phyloP scores from a whole-genome alignment of 2,329 filamentous ascomycete species.

The Aureobasidium melanogenum region DNA sequence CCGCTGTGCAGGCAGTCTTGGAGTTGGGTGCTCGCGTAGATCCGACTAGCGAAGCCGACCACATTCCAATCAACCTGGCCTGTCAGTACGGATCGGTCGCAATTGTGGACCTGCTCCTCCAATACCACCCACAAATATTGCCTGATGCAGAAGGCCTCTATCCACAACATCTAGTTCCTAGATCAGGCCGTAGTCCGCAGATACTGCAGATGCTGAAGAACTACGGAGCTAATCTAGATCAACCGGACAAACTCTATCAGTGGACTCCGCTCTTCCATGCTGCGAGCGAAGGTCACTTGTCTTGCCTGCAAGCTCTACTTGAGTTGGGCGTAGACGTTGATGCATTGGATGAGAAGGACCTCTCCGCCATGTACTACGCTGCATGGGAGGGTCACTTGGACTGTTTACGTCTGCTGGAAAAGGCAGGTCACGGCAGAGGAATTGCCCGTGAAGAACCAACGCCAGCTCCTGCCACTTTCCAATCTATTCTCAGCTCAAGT shows the following conservation, averaged over 20 bases:
- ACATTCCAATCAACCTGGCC: constrained; percentile 87
- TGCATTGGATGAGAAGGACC: constrained; percentile 80
- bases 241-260: constrained; percentile 89
- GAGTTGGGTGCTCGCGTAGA: constrained; percentile 74
- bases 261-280: constrained; percentile 97
- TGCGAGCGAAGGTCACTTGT: constrained; percentile 89
- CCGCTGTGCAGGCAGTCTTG: constrained; percentile 72
- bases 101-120: constrained; percentile 76
- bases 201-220: constrained; percentile 72
- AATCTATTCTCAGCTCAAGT: constrained; percentile 16
- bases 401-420: constrained; percentile 81
- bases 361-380: constrained; percentile 96
- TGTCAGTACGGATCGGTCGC: constrained; percentile 85
- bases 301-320: constrained; percentile 73
- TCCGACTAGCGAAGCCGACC: constrained; percentile 75
- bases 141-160: constrained; percentile 93
- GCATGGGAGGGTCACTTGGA: constrained; percentile 95
- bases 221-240: constrained; percentile 83
- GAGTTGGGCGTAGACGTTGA: constrained; percentile 69
- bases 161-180: constrained; percentile 91
- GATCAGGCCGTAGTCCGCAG: constrained; percentile 73
- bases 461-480: constrained; percentile 24
- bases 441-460: constrained; percentile 30
- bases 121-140: constrained; percentile 71
- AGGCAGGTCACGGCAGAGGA: constrained; percentile 32